Percentiles rank a stretch among this genome's conserved stretches.
Evolutionary conservation across 371 early-diverging fungal genomes (phyloP).

Genomic region (Syncephalastrum sp.): DNA sequence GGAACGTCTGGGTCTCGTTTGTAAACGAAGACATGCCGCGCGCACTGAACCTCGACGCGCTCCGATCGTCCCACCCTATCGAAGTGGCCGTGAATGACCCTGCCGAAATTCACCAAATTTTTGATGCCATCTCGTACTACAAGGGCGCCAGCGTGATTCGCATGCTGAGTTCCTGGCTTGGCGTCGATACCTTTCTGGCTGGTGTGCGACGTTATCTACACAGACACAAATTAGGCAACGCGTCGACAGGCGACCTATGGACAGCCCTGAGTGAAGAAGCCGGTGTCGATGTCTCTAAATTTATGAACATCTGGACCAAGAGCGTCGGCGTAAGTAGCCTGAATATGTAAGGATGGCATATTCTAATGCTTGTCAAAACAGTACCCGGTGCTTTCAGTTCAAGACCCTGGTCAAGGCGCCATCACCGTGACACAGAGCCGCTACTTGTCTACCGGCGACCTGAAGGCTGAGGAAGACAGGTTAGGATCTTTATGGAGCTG

Average conservation of each 20-base stretch:
- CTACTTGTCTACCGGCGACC: conserved; percentile 77
- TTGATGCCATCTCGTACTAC: conserved; percentile 78
- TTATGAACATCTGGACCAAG: conserved; percentile 86
- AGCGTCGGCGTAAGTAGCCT: conserved; percentile 65
- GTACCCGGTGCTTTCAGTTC: conserved; percentile 73
- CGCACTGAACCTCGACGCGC: conserved; percentile 74
- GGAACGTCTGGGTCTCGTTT: conserved; percentile 82
- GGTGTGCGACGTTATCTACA: conserved; percentile 82
- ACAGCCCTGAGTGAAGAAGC: conserved; percentile 64
- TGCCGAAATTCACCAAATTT: conserved; percentile 75
- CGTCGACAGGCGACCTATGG: conserved; percentile 87
- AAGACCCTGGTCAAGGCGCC: conserved; percentile 38
- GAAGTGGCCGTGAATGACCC: conserved; percentile 82
- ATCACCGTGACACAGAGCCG: conserved; percentile 72
- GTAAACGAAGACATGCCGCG: conserved; percentile 71
- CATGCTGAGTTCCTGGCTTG: conserved; percentile 74
- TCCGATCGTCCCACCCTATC: conserved; percentile 83
- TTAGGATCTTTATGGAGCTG: conserved; percentile 27
- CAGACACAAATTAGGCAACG: conserved; percentile 76
- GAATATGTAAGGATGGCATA: background rate
- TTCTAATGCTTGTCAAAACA: conserved; percentile 7
- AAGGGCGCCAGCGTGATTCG: conserved; percentile 93
- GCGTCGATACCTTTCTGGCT: conserved; percentile 57
- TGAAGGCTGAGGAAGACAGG: conserved; percentile 60
- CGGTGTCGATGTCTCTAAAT: conserved; percentile 67